phyloP scores from a whole-genome alignment of 2,329 filamentous ascomycete species.

The Penicillium olsonii region DNA sequence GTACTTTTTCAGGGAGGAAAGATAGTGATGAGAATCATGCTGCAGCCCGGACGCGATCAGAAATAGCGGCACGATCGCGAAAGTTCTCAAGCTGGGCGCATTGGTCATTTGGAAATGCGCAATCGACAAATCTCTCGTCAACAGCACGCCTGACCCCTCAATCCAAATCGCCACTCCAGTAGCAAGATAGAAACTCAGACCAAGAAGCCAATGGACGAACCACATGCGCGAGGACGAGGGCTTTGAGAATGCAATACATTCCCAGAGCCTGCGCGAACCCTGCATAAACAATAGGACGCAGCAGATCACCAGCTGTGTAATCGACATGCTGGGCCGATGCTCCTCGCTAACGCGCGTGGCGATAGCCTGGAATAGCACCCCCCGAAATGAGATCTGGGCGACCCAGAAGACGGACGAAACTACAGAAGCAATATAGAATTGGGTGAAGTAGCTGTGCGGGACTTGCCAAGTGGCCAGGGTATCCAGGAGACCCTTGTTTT shows the following conservation, averaged over 20 bases:
- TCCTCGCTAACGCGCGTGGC: constrained; percentile 46
- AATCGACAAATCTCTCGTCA: constrained; percentile 34
- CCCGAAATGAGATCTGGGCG: constrained; percentile 60
- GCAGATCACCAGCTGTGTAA: constrained; percentile 63
- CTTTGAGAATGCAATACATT: constrained; percentile 67
- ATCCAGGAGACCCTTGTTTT: constrained; percentile 45
- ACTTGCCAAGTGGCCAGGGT: constrained; percentile 60
- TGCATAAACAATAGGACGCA: constrained; percentile 77
- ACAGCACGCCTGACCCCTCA: constrained; percentile 64
- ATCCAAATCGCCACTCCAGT: constrained; percentile 80
- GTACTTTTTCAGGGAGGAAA: constrained; percentile 76
- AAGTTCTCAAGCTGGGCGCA: constrained; percentile 52
- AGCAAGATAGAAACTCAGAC: constrained; percentile 72
- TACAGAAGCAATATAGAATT: constrained; percentile 80
- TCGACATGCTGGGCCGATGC: constrained; percentile 53
- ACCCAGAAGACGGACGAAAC: constrained; percentile 73
- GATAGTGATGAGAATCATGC: constrained; percentile 69
- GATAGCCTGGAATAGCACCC: constrained; percentile 54
- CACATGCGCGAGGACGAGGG: constrained; percentile 78
- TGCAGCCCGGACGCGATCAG: constrained; percentile 71
- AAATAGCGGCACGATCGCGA: constrained; percentile 64
- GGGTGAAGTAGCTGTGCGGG: constrained; percentile 84
- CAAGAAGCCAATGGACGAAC: constrained; percentile 78
- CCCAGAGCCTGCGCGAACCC: constrained; percentile 72
- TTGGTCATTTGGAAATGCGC: constrained; percentile 40